A percentile compares a stretch with the other conserved stretches of the same genome.
These are phyloP conservation scores for Chrysanthemum seticuspe DNA, from an alignment of 129 eudicot genomes.

Conservation along the genomic window DNA sequence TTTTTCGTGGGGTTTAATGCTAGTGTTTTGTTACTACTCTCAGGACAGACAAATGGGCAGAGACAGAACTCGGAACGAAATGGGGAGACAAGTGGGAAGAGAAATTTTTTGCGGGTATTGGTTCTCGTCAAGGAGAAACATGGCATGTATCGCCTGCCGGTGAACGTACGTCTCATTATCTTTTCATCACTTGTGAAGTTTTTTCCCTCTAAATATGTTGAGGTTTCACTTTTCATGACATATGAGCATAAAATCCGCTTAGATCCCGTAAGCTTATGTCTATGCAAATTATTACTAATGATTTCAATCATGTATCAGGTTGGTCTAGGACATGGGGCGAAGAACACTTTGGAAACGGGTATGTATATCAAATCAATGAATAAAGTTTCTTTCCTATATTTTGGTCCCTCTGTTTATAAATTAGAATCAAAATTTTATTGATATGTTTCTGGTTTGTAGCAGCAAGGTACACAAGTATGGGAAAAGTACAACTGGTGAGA, in stretches of 20 bases:
- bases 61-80: constrained; percentile 91
- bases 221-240: neutral
- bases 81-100: constrained; percentile 99
- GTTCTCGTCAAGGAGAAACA: constrained; percentile 99
- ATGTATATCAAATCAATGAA: constrained; percentile 20
- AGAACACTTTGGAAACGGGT: constrained; percentile 97
- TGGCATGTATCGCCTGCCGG: constrained; percentile 89
- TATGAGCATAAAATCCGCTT: neutral
- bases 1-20: neutral
- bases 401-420: neutral
- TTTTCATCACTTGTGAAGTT: neutral
- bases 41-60: constrained; percentile 99
- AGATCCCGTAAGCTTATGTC: neutral
- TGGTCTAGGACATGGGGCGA: constrained; percentile 99
- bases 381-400: constrained; percentile 1
- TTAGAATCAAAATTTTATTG: constrained; percentile 3
- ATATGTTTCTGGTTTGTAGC: constrained; percentile 23
- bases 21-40: constrained; percentile 6
- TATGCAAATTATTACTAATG: neutral
- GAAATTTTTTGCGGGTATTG: constrained; percentile 81
- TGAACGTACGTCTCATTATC: constrained; percentile 59
- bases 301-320: constrained; percentile 38
- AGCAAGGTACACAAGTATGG: constrained; percentile 98
- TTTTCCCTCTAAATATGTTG: neutral
- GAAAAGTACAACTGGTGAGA: constrained; percentile 91